phyloP scores from a whole-genome alignment of 176 grass and related monocot species.

The Aegilops longissima region DNA sequence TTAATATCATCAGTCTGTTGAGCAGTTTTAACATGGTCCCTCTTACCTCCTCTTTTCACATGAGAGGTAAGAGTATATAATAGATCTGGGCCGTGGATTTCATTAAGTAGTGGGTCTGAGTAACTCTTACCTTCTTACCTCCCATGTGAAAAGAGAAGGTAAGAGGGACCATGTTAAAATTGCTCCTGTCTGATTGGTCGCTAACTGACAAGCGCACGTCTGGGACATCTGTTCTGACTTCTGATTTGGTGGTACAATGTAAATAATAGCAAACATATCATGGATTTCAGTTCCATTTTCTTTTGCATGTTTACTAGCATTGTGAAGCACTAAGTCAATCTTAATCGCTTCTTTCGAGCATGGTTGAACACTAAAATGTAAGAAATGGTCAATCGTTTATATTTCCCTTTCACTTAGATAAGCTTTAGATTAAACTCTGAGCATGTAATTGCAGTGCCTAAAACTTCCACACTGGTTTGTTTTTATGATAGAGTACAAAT shows the following conservation, averaged over 20 bases:
- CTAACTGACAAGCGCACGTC: neutral
- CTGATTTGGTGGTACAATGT: neutral
- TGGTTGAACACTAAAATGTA: neutral
- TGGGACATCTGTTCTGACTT: slow-evolving; percentile 15
- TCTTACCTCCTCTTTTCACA: too few relatives aligned
- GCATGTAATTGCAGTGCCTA: slow-evolving; percentile 1
- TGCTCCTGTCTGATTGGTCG: neutral
- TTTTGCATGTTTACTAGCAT: neutral
- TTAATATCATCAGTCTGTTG: neutral
- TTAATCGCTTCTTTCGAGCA: neutral
- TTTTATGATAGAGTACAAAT: neutral
- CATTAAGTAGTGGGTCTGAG: too few relatives aligned
- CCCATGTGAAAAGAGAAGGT: too few relatives aligned
- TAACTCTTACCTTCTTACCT: too few relatives aligned
- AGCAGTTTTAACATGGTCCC: too few relatives aligned
- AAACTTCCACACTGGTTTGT: slow-evolving; percentile 14
- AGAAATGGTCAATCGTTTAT: neutral
- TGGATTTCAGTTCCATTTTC: neutral
- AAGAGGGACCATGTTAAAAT: too few relatives aligned
- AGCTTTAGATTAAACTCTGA: neutral
- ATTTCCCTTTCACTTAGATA: slow-evolving; percentile 18
- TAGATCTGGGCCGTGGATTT: too few relatives aligned
- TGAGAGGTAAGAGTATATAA: too few relatives aligned
- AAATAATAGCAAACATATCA: neutral
- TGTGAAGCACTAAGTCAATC: neutral